Conservation (phyloP, 2,329 filamentous ascomycete genomes). For the Paramyrothecium sp. region DNA sequence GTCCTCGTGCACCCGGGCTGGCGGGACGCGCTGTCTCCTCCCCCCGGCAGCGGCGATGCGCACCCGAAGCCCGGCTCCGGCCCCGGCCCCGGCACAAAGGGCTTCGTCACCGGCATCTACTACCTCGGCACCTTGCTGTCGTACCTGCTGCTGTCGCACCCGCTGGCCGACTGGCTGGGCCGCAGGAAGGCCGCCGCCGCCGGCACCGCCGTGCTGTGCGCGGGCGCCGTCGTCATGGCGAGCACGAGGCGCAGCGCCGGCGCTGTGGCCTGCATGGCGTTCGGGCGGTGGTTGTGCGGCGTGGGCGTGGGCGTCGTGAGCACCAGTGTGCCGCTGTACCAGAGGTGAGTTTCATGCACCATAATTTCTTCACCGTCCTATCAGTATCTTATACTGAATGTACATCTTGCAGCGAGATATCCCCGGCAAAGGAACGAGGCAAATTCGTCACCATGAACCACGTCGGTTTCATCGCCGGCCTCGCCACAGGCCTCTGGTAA, state of each 20-base stretch:
- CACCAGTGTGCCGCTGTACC: conserved; percentile 56
- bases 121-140: conserved; percentile 55
- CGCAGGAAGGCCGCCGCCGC: conserved; percentile 48
- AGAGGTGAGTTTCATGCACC: conserved; percentile 22
- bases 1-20: conserved; percentile 56
- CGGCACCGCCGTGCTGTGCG: conserved; percentile 43
- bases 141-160: conserved; percentile 54
- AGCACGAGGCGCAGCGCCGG: conserved; percentile 32
- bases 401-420: conserved; percentile 43
- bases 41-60: no score
- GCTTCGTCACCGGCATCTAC: conserved; percentile 55
- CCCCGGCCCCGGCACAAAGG: conserved; percentile 37
- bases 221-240: conserved; percentile 49
- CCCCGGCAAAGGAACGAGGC: conserved; percentile 51
- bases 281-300: conserved; percentile 51
- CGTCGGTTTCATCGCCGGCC: conserved; percentile 53
- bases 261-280: conserved; percentile 44
- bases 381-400: background rate
- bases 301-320: conserved; percentile 54
- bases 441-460: conserved; percentile 59
- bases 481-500: conserved; percentile 55
- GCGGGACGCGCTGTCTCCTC: conserved; percentile 33
- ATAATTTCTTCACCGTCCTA: no score
- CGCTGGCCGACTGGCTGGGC: conserved; percentile 48
- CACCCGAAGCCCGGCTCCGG: no score